Conservation (phyloP, 225 moss, liverwort and hornwort genomes). For the Bryoerythrophyllum caledonicum region DNA sequence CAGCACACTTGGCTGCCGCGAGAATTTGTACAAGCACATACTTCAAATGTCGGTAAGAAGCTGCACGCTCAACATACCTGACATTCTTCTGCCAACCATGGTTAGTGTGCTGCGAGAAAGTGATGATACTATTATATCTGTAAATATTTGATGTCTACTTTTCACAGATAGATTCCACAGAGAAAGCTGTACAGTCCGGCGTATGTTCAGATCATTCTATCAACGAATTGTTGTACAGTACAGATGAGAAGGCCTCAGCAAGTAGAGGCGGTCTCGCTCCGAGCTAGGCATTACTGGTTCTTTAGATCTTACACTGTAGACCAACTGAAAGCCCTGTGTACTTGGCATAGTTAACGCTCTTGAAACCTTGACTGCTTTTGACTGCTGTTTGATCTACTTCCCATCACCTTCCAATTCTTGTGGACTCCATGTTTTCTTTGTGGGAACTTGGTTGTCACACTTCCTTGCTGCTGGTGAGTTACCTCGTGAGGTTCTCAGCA, state of each 20-base stretch:
- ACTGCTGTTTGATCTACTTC: conserved; percentile 1
- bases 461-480: background rate
- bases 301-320: conserved; percentile 1
- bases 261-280: conserved; percentile 22
- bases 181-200: conserved; percentile 40
- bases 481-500: background rate
- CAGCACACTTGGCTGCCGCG: background rate
- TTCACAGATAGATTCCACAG: conserved; percentile 15
- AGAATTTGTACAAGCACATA: conserved; percentile 7
- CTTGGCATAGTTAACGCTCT: conserved; percentile 6
- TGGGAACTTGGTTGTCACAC: background rate
- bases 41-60: conserved; percentile 6
- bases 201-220: background rate
- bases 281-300: conserved; percentile 10
- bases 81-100: background rate
- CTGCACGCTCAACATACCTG: conserved; percentile 3
- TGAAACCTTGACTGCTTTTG: conserved; percentile 18
- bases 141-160: conserved; percentile 12
- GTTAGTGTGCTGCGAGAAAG: conserved; percentile 16
- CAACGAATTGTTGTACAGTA: conserved; percentile 32
- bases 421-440: background rate
- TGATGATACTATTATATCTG: conserved; percentile 1
- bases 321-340: conserved; percentile 2
- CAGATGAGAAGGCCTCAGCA: conserved; percentile 38
- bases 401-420: conserved; percentile 12